Conservation (phyloP, 768 basidiomycete species). For the Boletus sp. region DNA sequence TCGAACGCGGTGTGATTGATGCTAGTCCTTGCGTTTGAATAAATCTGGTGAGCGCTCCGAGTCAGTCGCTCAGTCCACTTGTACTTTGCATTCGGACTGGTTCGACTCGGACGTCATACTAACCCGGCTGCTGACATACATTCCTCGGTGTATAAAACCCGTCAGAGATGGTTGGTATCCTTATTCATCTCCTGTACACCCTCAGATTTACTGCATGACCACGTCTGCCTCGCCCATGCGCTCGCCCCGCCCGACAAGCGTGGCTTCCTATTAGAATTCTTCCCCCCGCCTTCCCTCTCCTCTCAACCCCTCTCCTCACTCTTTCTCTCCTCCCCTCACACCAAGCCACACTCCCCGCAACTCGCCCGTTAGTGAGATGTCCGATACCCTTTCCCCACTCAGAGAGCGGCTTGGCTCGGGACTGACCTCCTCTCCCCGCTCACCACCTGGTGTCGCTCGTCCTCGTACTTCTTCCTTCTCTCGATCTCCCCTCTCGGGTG, state of each 20-base stretch:
- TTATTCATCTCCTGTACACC: neutral
- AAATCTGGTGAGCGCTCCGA: neutral
- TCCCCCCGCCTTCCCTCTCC: conserved; percentile 25
- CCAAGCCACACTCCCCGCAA: conserved; percentile 1
- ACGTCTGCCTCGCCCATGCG: conserved; percentile 7
- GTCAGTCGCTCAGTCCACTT: neutral
- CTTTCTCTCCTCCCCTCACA: conserved; percentile 1
- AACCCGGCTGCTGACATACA: neutral
- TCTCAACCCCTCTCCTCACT: conserved; percentile 19
- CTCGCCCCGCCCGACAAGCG: conserved; percentile 13
- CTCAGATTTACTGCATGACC: neutral
- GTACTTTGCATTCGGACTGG: conserved; percentile 6
- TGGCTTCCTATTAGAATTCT: conserved; percentile 8
- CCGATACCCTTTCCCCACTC: conserved; percentile 18
- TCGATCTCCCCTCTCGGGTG: conserved; percentile 5
- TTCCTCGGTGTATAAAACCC: conserved; percentile 16
- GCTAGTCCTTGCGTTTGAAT: neutral
- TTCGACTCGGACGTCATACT: conserved; percentile 12
- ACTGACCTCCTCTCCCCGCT: conserved; percentile 1
- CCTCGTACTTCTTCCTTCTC: conserved; percentile 14
- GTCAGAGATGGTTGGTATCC: conserved; percentile 5
- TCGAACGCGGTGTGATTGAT: neutral
- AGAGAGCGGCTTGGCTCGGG: conserved; percentile 13
- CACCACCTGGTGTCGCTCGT: neutral
- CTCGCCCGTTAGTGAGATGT: conserved; percentile 12